These are phyloP conservation scores for Cercospora sp. DNA, from an alignment of 2,329 filamentous ascomycete species.

Conservation along the genomic window DNA sequence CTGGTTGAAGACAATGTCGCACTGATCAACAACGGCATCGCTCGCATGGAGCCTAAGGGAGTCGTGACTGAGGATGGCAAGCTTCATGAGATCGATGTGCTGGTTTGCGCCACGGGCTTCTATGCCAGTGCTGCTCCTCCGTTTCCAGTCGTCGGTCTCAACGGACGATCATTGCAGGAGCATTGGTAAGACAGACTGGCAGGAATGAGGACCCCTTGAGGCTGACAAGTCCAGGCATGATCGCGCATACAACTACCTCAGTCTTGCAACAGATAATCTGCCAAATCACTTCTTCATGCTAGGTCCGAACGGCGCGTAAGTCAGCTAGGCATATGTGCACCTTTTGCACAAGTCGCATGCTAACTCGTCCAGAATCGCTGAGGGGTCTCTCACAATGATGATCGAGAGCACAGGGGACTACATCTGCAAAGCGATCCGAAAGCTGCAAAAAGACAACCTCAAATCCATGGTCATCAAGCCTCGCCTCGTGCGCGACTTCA, in stretches of 20 bases:
- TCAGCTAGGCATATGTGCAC: background rate
- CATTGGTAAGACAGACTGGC: constrained; percentile 35
- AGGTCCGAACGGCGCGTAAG: constrained; percentile 26
- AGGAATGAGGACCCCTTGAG: background rate
- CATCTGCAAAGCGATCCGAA: constrained; percentile 44
- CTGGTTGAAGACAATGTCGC: constrained; percentile 51
- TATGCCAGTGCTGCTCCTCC: constrained; percentile 38
- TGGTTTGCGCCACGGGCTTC: constrained; percentile 41
- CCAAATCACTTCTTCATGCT: constrained; percentile 38
- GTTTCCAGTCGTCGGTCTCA: constrained; percentile 32
- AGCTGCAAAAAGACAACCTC: constrained; percentile 48
- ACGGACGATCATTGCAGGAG: constrained; percentile 35
- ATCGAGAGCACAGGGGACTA: constrained; percentile 44
- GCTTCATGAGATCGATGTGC: constrained; percentile 38
- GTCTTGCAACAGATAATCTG: constrained; percentile 32
- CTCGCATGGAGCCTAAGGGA: constrained; percentile 41
- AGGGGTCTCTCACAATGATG: constrained; percentile 28
- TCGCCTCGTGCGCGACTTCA: constrained; percentile 54
- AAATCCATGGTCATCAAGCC: constrained; percentile 45
- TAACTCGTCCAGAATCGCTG: constrained; percentile 15
- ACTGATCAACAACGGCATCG: constrained; percentile 45
- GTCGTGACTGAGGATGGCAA: constrained; percentile 46
- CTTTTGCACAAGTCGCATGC: background rate
- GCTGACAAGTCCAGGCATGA: constrained; percentile 16
- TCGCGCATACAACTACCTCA: constrained; percentile 42